Evolutionary conservation across 352 stramenopile species (phyloP), one percentile per base, ranked within the genome.

Genomic region (Phytophthora citricola): DNA sequence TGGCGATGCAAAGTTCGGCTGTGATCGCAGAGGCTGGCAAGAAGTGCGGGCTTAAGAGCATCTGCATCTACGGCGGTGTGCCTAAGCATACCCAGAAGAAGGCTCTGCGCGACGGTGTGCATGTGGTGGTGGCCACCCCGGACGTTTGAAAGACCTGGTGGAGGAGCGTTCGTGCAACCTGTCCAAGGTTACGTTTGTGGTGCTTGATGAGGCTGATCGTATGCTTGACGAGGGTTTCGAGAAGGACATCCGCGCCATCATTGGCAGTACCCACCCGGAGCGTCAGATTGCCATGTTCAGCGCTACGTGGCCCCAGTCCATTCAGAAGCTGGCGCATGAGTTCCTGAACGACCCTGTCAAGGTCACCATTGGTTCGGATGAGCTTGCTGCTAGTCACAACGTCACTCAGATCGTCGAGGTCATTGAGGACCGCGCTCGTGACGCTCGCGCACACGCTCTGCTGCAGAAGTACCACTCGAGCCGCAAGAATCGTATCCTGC

Each of bases 241-340:
- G 73, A 96, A 98, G 74, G 95, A 98, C 45, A 94, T 97, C 43
- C 90, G 90, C 38, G 75, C 81, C 54, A 96, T 97, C 62, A 97
- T 97, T 40, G 83, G 86, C 47, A 70, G 67, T 50, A 92, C 81
- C 22, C 87, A 95, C 70, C 54, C 66, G 27, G 78, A 95, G 71
- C 87, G 96, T 20, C 95, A 99, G 76, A 99, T 98, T 71, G 93
- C 94, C 64, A 99, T 99, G 96, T 99, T 99, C 83, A 96, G 83
- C 27, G 96, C 97, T 11, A 99, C 96, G 26, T 99, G 97, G 97
- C 97, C 97, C 31, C 90, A 98, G 67, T 97, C 85, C 26, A 98
- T 99, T 69, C 96, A 98, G 74, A 90, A 95, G 59, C 89, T 99
- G 50, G 97, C 97, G 22, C 84, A 97, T 57, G 94, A 99, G 65